phyloP scores from a whole-genome alignment of 306 rosid genomes.

The Quercus suber region DNA sequence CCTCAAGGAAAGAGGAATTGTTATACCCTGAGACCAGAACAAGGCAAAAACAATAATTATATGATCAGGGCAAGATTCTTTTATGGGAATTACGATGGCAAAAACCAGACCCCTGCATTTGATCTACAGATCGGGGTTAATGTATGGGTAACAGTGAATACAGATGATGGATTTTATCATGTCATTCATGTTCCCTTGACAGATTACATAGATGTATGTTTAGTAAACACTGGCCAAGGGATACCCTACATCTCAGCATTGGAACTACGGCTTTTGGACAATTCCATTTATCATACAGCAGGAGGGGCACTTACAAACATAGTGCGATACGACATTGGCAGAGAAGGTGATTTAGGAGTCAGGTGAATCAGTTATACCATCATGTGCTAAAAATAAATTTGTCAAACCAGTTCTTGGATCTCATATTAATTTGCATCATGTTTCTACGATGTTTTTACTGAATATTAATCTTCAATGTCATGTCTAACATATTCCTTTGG shows the following conservation, averaged over 20 bases:
- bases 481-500: no score
- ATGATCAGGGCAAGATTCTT: conserved; percentile 44
- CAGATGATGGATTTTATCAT: neutral
- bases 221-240: conserved; percentile 36
- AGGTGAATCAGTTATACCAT: conserved; percentile 5
- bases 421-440: no score
- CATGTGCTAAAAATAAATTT: neutral
- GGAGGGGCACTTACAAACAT: neutral
- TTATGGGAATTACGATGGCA: conserved; percentile 42
- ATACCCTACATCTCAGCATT: conserved; percentile 44
- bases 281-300: neutral
- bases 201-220: conserved; percentile 33
- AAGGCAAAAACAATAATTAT: conserved; percentile 28
- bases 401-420: no score
- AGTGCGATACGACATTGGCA: conserved; percentile 18
- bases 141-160: conserved; percentile 22
- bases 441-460: no score
- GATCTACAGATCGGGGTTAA: conserved; percentile 42
- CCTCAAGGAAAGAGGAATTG: conserved; percentile 46
- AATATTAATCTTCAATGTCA: no score
- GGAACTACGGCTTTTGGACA: conserved; percentile 34
- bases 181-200: conserved; percentile 28
- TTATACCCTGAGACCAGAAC: conserved; percentile 35
- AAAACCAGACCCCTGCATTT: conserved; percentile 21
- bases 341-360: neutral